phyloP scores from a whole-genome alignment of 2,329 filamentous ascomycete species.

The Alternaria ventricosa region DNA sequence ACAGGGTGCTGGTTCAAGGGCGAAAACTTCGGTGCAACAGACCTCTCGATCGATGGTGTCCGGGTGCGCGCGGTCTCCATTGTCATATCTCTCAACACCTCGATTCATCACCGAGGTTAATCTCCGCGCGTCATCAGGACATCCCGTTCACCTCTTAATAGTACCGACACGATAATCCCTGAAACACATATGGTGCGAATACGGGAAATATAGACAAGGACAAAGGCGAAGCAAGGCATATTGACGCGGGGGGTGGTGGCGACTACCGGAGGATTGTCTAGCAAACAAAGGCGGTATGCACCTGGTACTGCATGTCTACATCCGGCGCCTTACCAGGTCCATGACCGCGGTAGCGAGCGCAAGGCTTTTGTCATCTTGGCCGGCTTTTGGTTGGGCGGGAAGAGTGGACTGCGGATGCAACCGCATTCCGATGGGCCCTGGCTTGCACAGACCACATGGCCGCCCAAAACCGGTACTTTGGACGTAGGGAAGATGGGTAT shows the following conservation, averaged over 20 bases:
- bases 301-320: constrained; percentile 26
- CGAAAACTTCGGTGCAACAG: constrained; percentile 3
- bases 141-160: background rate
- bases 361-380: constrained; percentile 14
- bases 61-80: constrained; percentile 12
- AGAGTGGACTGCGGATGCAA: constrained; percentile 5
- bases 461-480: constrained; percentile 2
- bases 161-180: background rate
- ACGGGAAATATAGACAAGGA: constrained; percentile 8
- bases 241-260: constrained; percentile 12
- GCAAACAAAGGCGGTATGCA: constrained; percentile 37
- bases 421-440: constrained; percentile 26
- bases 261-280: constrained; percentile 17
- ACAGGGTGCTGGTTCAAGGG: constrained; percentile 19
- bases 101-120: background rate
- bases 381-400: constrained; percentile 11
- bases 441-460: constrained; percentile 16
- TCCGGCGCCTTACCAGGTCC: constrained; percentile 16
- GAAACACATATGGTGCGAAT: constrained; percentile 14
- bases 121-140: background rate
- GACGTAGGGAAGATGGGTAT: background rate
- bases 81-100: background rate
- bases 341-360: constrained; percentile 4
- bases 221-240: constrained; percentile 17
- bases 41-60: background rate